Evolutionary conservation across 2,329 filamentous ascomycete species (phyloP), one percentile per base, ranked within the genome.

Genomic region (Aspergillus sp.): DNA sequence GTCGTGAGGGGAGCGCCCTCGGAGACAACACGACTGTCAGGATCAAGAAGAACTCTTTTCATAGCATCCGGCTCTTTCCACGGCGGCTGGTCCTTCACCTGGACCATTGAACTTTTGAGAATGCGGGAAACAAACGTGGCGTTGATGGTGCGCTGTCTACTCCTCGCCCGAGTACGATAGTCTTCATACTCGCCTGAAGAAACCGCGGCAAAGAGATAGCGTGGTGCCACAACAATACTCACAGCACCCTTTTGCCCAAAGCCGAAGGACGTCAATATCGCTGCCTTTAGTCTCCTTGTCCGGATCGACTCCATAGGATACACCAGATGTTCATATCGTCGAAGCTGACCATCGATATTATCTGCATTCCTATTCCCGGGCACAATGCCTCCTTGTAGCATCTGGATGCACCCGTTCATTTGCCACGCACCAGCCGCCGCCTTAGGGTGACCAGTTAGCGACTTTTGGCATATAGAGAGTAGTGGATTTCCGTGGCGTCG

Each of bases 341-440:
- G 51, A 2, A 75, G 59, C 9, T 56, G 40, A 3, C 33, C 42
- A 26, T 97, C 93, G 50, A 97, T 84, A 60, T 97, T 97, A 79
- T 97, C 93, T 47, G 93, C 93, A 64, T 97, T 97, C 65, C 90
- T 87, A 78, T 97, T 97, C 53, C 93, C 93, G 10, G 93, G 93
- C 10, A 97, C 91, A 42, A 96, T 79, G 65, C 91, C 91, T 42
- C 83, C 86, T 80, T 96, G 94, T 62, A 97, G 84, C 45, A 96
- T 89, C 73, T 97, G 93, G 69, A 97, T 79, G 72, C 89, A 92
- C 60, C 93, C 93, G 79, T 97, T 97, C 82, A 97, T 84, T 91
- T 96, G 96, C 91, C 92, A 97, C 32, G 92, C 93, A 78, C 93
- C 93, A 50, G 93, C 93, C 64, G 93, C 92, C 84, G 92, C 93